Percentiles rank a stretch among this genome's conserved stretches.
These are phyloP conservation scores for Annona squamosa DNA, from an alignment of 164 flowering plant genomes.

Conservation along the genomic window DNA sequence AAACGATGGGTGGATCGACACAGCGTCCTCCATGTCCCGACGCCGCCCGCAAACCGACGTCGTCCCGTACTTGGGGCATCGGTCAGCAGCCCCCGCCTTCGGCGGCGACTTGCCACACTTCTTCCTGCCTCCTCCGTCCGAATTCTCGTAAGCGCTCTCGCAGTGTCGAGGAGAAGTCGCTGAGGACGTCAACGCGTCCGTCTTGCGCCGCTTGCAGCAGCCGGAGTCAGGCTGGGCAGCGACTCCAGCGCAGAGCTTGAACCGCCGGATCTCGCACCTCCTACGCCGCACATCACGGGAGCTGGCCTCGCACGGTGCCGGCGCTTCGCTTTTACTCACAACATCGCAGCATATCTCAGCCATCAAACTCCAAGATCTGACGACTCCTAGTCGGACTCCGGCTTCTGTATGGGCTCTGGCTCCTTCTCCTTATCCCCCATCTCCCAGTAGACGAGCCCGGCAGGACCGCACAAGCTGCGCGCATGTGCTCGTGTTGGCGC, in stretches of 20 bases:
- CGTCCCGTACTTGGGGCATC: slow-evolving; percentile 35
- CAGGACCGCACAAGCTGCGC: too few species aligned
- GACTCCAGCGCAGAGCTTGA: slow-evolving; percentile 27
- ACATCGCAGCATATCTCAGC: slow-evolving; percentile 54
- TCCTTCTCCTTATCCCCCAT: too few species aligned
- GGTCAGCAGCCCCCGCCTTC: slow-evolving; percentile 12
- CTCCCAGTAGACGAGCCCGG: too few species aligned
- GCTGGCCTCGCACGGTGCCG: slow-evolving; percentile 26
- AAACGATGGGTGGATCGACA: slow-evolving; percentile 45
- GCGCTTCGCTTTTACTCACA: slow-evolving; percentile 32
- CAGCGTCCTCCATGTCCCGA: slow-evolving; percentile 77
- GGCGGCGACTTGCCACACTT: not conserved
- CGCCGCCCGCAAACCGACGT: slow-evolving; percentile 69
- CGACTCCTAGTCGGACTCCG: too few species aligned
- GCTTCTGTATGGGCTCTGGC: too few species aligned
- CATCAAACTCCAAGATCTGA: slow-evolving; percentile 15
- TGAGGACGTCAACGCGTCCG: not conserved
- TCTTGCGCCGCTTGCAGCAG: slow-evolving; percentile 19
- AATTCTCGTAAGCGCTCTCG: not conserved
- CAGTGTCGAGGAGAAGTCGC: slow-evolving; percentile 3
- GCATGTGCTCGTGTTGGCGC: too few species aligned
- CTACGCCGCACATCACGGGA: slow-evolving; percentile 28
- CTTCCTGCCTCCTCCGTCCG: not conserved
- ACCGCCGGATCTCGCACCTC: slow-evolving; percentile 33
- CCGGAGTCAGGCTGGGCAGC: slow-evolving; percentile 18